Evolutionary conservation across 352 stramenopile genomes (phyloP), one percentile per base, ranked within the genome.

Genomic region (Globisporangium ultimum): DNA sequence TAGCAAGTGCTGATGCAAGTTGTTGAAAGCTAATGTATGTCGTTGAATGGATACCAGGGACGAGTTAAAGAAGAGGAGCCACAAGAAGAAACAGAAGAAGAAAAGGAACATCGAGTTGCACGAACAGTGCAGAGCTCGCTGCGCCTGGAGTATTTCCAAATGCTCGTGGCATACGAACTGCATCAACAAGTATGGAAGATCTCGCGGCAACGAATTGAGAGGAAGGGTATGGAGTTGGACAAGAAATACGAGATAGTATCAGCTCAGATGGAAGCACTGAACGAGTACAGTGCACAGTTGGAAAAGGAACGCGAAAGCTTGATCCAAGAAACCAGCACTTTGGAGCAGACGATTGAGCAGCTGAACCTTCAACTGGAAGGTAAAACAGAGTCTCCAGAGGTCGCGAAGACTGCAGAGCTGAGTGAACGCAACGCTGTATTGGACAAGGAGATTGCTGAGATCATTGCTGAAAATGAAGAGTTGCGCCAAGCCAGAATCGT

Each of bases 121-220:
- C 66, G 69, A 47, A 68, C 78, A 17, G 70, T 82, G 67, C 80
- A 93, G 60, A 87, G 65, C 38, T 84, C 76, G 47, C 61, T 93
- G 3, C 75, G 80, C n/a, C 64, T 80, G 41, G 78, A 93, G 40
- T 91, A 93, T 48, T 83, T 95, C 28, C 76, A 80, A 43, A 79
- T 89, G 28, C 57, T 93, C 42, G 82, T 95, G 15, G 76, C 83
- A 3, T 78, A 75, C 38, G 83, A 95, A 57, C 64, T 95, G 28
- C 80, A 93, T 51, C 74, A 83, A 40, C 75, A 95, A 65, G 82
- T 93, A 20, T 93, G 81, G 82, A 66, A 74, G 18, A 56, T 86
- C 6, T 86, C 77, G 9, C 82, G 72, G 11, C 70, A 71, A 6
- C 67, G 72, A 8, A 87, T 92, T 65, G 42, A 61, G 20, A 61